These are phyloP conservation scores for Hysterium pulicare DNA, from an alignment of 2,329 filamentous ascomycete species.

Conservation along the genomic window DNA sequence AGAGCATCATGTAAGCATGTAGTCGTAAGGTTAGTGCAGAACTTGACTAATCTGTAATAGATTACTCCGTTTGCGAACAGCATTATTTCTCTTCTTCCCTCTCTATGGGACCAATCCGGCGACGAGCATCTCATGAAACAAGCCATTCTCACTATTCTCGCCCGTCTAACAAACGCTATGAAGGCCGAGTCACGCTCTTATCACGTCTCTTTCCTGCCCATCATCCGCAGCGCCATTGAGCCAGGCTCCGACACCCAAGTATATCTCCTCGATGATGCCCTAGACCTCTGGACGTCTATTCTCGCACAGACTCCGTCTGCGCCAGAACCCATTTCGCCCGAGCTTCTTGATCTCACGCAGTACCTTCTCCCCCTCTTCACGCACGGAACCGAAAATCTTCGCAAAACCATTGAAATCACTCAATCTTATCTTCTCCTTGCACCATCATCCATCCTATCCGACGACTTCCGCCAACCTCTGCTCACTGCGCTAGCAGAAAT, in stretches of 20 bases:
- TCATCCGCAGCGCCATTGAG: slow-evolving; percentile 76
- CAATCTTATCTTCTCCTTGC: slow-evolving; percentile 49
- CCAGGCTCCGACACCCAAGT: slow-evolving; percentile 60
- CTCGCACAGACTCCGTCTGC: slow-evolving; percentile 56
- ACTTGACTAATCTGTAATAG: slow-evolving; percentile 26
- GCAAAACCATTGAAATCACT: slow-evolving; percentile 48
- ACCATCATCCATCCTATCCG: slow-evolving; percentile 44
- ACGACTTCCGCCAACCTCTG: slow-evolving; percentile 38
- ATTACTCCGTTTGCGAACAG: slow-evolving; percentile 68
- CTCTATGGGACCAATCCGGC: slow-evolving; percentile 79
- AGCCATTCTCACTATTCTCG: slow-evolving; percentile 80
- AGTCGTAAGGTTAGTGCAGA: not conserved
- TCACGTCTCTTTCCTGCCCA: slow-evolving; percentile 74
- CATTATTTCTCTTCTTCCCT: slow-evolving; percentile 75
- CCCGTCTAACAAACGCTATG: slow-evolving; percentile 82
- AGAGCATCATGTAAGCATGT: slow-evolving; percentile 62
- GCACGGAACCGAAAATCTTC: slow-evolving; percentile 48
- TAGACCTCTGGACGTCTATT: slow-evolving; percentile 84
- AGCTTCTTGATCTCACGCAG: slow-evolving; percentile 42
- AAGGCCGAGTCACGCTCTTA: slow-evolving; percentile 73
- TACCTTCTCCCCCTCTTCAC: slow-evolving; percentile 48
- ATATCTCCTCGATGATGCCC: slow-evolving; percentile 85
- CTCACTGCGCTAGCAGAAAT: slow-evolving; percentile 41
- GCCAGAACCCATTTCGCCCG: slow-evolving; percentile 40
- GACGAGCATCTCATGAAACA: slow-evolving; percentile 94